These are phyloP conservation scores for Pichiaceae sp. DNA, from an alignment of 1,139 yeast species.

Conservation along the genomic window DNA sequence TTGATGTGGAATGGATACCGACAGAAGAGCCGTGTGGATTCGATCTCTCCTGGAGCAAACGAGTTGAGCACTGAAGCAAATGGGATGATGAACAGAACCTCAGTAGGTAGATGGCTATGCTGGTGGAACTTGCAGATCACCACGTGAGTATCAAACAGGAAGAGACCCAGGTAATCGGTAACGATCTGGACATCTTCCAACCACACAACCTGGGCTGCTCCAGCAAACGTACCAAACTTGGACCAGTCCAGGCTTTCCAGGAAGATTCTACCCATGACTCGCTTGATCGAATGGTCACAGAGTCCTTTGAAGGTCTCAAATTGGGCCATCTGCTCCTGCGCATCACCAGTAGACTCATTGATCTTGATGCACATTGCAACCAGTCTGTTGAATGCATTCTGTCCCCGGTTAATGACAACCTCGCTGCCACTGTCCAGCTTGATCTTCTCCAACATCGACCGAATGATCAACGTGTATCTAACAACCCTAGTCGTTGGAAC, in stretches of 20 bases:
- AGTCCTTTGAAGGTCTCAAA: conserved; percentile 10
- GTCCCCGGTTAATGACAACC: conserved; percentile 7
- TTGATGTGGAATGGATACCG: conserved; percentile 30
- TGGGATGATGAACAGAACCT: conserved; percentile 41
- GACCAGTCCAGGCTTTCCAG: conserved; percentile 22
- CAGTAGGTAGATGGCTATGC: conserved; percentile 18
- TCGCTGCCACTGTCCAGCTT: conserved; percentile 16
- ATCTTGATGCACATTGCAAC: conserved; percentile 23
- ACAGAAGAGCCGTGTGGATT: conserved; percentile 17
- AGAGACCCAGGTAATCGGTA: conserved; percentile 28
- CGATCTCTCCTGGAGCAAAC: conserved; percentile 3
- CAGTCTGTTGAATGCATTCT: conserved; percentile 9
- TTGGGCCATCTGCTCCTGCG: conserved; percentile 11
- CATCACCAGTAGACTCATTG: conserved; percentile 22
- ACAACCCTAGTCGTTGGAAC: conserved; percentile 45
- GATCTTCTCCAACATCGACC: conserved; percentile 26
- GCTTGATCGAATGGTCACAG: conserved; percentile 14
- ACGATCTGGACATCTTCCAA: conserved; percentile 19
- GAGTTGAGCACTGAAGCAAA: conserved; percentile 26
- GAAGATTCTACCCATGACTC: conserved; percentile 9
- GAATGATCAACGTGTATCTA: conserved; percentile 42
- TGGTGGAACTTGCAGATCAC: conserved; percentile 21
- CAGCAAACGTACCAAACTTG: conserved; percentile 27
- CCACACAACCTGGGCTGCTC: conserved; percentile 27
- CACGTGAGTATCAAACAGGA: conserved; percentile 46